A percentile compares a stretch with the other conserved stretches of the same genome.
phyloP scores from a whole-genome alignment of 2,329 filamentous ascomycete genomes.

The Lecanosticta acicola region DNA sequence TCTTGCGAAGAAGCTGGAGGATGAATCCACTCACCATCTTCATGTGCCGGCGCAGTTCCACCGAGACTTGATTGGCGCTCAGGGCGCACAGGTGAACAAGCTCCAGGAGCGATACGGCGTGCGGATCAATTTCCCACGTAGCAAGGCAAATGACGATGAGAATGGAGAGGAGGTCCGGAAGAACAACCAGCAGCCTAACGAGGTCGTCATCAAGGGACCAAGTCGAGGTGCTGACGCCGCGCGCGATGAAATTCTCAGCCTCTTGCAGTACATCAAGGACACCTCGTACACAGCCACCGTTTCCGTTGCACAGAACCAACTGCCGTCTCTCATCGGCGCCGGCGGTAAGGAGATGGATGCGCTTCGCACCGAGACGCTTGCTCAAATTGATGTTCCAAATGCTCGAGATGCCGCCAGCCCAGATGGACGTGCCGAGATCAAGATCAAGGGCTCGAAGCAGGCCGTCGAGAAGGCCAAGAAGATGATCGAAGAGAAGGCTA shows the following conservation, averaged over 20 bases:
- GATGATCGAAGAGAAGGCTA: conserved; percentile 77
- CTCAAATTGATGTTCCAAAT: conserved; percentile 85
- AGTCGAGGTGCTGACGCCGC: conserved; percentile 90
- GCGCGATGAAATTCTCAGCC: conserved; percentile 80
- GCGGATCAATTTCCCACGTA: conserved; percentile 89
- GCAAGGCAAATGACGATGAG: conserved; percentile 49
- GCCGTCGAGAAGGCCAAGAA: conserved; percentile 91
- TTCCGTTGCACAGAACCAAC: conserved; percentile 81
- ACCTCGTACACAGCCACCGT: conserved; percentile 76
- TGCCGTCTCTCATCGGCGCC: conserved; percentile 89
- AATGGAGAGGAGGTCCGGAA: conserved; percentile 62
- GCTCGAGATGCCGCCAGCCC: conserved; percentile 63
- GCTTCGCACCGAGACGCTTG: conserved; percentile 75
- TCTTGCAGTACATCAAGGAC: conserved; percentile 85
- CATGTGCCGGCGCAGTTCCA: conserved; percentile 94
- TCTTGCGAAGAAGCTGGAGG: conserved; percentile 76
- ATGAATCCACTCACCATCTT: conserved; percentile 79
- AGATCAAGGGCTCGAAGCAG: conserved; percentile 84
- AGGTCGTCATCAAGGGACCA: conserved; percentile 85
- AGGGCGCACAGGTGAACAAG: conserved; percentile 82
- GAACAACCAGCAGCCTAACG: conserved; percentile 71
- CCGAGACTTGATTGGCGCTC: conserved; percentile 83
- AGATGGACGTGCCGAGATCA: conserved; percentile 71
- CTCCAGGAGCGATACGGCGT: conserved; percentile 91
- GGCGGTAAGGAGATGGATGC: conserved; percentile 88